Evolutionary conservation across 83 land plant species (phyloP).

Genomic region (Diphasiastrum complanatum): DNA sequence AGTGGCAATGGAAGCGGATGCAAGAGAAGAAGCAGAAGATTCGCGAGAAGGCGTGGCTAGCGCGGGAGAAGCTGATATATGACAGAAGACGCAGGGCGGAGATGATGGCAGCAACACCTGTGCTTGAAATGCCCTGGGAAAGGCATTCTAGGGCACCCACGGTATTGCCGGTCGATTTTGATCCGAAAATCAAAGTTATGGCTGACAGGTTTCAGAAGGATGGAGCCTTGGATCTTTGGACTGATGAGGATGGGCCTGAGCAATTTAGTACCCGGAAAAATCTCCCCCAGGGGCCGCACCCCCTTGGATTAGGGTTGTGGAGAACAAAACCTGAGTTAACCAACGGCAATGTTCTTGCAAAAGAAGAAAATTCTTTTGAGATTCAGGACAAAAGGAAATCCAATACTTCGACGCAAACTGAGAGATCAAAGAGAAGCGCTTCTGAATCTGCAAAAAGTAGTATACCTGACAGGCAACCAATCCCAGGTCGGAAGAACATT

Average conservation of each 20-base stretch:
- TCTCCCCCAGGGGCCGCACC: no score
- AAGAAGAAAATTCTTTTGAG: no score
- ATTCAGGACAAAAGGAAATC: no score
- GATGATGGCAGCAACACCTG: constrained; percentile 45
- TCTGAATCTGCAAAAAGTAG: no score
- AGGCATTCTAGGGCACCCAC: constrained; percentile 37
- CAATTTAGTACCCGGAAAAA: no score
- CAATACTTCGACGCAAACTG: no score
- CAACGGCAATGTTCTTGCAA: no score
- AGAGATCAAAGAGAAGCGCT: no score
- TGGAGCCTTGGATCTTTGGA: constrained; percentile 66
- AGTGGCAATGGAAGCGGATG: constrained; percentile 88
- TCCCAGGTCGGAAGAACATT: no score
- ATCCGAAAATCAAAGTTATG: constrained; percentile 51
- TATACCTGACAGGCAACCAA: no score
- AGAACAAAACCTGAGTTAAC: no score
- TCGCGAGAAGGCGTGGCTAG: constrained; percentile 60
- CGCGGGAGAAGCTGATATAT: constrained; percentile 55
- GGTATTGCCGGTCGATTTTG: constrained; percentile 43
- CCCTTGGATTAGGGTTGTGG: no score
- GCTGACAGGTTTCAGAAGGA: constrained; percentile 58
- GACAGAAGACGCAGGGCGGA: constrained; percentile 69
- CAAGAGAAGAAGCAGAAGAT: constrained; percentile 61
- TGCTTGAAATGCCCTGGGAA: constrained; percentile 74
- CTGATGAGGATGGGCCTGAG: constrained; percentile 55